These are phyloP conservation scores for Sodiomyces alkalinus DNA, from an alignment of 2,329 filamentous ascomycete genomes.

Conservation along the genomic window DNA sequence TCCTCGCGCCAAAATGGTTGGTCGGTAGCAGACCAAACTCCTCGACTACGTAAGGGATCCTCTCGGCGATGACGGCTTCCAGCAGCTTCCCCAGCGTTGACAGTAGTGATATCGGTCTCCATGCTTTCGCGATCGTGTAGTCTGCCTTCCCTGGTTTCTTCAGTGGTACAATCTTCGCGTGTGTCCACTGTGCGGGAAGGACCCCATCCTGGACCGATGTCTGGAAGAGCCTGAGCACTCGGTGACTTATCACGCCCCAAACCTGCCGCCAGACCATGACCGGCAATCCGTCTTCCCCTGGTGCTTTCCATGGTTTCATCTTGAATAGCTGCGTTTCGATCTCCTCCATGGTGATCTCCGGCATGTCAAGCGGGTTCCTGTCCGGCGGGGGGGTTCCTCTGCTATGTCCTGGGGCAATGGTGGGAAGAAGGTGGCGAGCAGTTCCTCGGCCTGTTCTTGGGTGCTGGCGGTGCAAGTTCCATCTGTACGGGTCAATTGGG, in stretches of 20 bases:
- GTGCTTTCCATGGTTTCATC: conserved; percentile 10
- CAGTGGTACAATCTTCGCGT: conserved; percentile 14
- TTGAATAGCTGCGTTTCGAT: conserved; percentile 8
- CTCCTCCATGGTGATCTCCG: conserved; percentile 9
- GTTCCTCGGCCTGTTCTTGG: conserved; percentile 9
- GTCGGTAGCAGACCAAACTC: not conserved
- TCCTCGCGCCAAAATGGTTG: conserved; percentile 2
- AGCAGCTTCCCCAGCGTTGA: conserved; percentile 12
- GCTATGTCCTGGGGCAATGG: conserved; percentile 8
- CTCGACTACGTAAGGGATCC: conserved; percentile 1
- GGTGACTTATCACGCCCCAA: conserved; percentile 6
- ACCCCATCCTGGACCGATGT: conserved; percentile 4
- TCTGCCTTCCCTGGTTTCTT: conserved; percentile 13
- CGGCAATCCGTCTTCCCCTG: conserved; percentile 9
- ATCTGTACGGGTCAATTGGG: conserved; percentile 9
- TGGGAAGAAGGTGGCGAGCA: conserved; percentile 10
- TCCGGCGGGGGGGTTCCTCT: too few species aligned
- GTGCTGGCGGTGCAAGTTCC: conserved; percentile 5
- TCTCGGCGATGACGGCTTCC: not conserved
- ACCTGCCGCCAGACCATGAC: conserved; percentile 8
- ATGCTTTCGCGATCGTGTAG: conserved; percentile 12
- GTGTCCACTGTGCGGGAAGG: conserved; percentile 1
- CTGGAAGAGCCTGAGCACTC: conserved; percentile 7
- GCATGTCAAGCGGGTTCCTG: too few species aligned
- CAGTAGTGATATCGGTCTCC: conserved; percentile 13